Conservation (phyloP, 2,329 filamentous ascomycete genomes). For the Calonectria pteridis region DNA sequence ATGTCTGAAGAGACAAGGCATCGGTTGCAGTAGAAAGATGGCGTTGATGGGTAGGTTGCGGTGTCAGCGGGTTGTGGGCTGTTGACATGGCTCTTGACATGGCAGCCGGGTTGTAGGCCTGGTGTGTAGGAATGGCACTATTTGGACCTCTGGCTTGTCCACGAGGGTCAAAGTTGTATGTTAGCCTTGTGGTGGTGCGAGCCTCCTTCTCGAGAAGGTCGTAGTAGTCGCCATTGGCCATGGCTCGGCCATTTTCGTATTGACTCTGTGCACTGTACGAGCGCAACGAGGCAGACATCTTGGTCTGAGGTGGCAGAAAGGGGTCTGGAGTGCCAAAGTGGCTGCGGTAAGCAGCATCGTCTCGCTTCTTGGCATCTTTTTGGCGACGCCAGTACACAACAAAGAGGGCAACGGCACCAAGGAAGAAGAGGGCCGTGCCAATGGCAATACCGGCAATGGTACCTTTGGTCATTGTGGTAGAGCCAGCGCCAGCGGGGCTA, state of each 20-base stretch:
- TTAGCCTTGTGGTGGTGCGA: constrained; percentile 20
- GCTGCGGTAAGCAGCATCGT: constrained; percentile 26
- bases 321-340: constrained; percentile 35
- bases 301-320: constrained; percentile 30
- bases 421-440: constrained; percentile 57
- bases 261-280: constrained; percentile 19
- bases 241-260: constrained; percentile 35
- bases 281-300: constrained; percentile 14
- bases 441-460: constrained; percentile 67
- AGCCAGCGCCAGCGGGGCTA: constrained; percentile 40
- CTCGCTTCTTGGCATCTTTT: constrained; percentile 34
- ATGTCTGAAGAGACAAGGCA: constrained; percentile 12
- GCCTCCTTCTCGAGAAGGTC: constrained; percentile 51
- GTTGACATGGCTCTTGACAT: constrained; percentile 8
- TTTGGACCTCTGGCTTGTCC: constrained; percentile 33
- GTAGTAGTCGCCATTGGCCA: constrained; percentile 56
- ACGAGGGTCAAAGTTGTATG: constrained; percentile 48
- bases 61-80: constrained; percentile 22
- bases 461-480: constrained; percentile 56
- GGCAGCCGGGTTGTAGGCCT: constrained; percentile 60
- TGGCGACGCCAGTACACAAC: constrained; percentile 62
- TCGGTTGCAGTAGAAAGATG: constrained; percentile 1
- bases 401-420: constrained; percentile 59
- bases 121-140: constrained; percentile 59
- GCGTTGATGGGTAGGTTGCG: constrained; percentile 20